Evolutionary conservation across 2,329 filamentous ascomycete genomes (phyloP).

Genomic region (Chaetomium olivaceum): DNA sequence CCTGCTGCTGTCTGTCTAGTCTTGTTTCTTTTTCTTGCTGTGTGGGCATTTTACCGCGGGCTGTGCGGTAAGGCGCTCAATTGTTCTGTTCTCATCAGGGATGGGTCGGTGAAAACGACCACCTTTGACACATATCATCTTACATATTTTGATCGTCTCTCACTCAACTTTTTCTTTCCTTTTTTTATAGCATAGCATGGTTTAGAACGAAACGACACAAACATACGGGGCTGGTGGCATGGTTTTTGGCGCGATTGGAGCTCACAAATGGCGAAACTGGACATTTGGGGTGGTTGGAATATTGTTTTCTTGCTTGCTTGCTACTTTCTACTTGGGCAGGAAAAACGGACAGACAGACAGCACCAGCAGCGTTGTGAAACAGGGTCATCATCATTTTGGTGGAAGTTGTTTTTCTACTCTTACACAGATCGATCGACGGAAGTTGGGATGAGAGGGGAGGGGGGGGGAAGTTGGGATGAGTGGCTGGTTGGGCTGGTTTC

Average conservation of each 20-base stretch:
- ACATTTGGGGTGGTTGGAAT: constrained; percentile 31
- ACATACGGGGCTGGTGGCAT: constrained; percentile 20
- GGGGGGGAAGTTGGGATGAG: constrained; percentile 3
- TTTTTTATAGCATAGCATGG: constrained; percentile 23
- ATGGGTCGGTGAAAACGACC: background rate
- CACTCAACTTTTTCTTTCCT: constrained; percentile 3
- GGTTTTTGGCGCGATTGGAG: constrained; percentile 19
- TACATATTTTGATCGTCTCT: constrained; percentile 19
- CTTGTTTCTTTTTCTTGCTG: constrained; percentile 29
- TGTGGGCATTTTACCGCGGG: constrained; percentile 27
- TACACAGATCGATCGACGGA: constrained; percentile 26
- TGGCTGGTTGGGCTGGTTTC: constrained; percentile 26
- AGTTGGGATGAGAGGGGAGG: constrained; percentile 2
- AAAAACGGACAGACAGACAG: constrained; percentile 13
- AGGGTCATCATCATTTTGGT: constrained; percentile 26
- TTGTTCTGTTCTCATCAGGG: constrained; percentile 8
- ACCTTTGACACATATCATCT: constrained; percentile 18
- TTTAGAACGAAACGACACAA: constrained; percentile 33
- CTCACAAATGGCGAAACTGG: constrained; percentile 27
- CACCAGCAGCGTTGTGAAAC: constrained; percentile 6
- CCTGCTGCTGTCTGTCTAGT: constrained; percentile 31
- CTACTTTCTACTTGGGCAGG: background rate
- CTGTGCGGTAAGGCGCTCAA: background rate
- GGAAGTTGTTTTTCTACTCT: constrained; percentile 13
- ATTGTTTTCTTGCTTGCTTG: constrained; percentile 30